Base-by-base conservation (phyloP, 2,329 filamentous ascomycete species). In the Penicillium sp. region DNA sequence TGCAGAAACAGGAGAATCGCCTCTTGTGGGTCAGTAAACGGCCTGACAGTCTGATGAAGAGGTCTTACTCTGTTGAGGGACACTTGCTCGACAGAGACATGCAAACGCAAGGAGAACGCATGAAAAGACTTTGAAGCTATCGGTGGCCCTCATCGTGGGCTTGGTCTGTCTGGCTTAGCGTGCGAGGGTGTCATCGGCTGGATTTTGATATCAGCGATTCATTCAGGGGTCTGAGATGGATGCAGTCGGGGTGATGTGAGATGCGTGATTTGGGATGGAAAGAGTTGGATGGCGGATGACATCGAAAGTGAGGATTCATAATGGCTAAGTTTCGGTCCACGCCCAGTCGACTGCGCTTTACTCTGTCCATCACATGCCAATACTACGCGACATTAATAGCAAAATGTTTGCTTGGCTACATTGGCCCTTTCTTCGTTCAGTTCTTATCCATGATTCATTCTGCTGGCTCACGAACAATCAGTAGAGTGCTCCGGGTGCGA, bases 1-100 rank as follows among this genome's bases (percentile, higher is more conserved):
- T 1, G 49, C 22, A 10, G 41, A 42, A 3, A 36, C 25, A 44
- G 51, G 46, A 12, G 52, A 38, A 12, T 39, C 51, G 52, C 25
- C 18, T 37, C n/a, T 11, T 2, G 34, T 13, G 8, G 4, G 34
- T 49, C 16, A 56, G 43, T 7, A 33, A n/a, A 37, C 6, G 7
- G 27, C 14, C 3, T 27, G 5, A 16, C 12, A 25, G 5, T 19
- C 14, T 22, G 0, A n/a, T n/a, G 11, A 10, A 34, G 16, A 7
- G 22, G 2, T 3, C 35, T 46, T 25, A 46, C 47, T 19, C 13
- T 39, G 11, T 3, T 40, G 41, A 0, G 35, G 30, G 11, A 3
- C 4, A 16, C 25, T 40, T 9, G 35, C 41, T 30, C 2, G 16
- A 9, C 47, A n/a, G 5, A 39, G 11, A 4, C n/a, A 13, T 3